Base-by-base conservation (phyloP, 176 grass and related monocot species). In the Zizania latifolia region DNA sequence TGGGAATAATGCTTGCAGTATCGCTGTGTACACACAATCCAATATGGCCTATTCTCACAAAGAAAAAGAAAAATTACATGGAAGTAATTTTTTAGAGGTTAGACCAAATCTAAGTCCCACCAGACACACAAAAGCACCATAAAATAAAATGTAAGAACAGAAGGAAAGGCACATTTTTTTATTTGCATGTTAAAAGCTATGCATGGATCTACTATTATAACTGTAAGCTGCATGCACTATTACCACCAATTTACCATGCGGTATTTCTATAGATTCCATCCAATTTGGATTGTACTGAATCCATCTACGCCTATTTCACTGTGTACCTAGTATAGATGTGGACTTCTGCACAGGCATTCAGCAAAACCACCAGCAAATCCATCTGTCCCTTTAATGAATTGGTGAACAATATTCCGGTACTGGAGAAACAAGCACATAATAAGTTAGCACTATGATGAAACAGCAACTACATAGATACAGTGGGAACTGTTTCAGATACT, bases 311-410 rank as follows among this genome's bases (percentile, higher is more conserved):
- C 54, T 63, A 58, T 15, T 36, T 10, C 45, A 54, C 69, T 70
- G 74, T 57, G 74, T 84, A 98, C 95, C 88, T 98, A 86, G 75
- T 98, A 98, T 54, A 98, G 77, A 40, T 94, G 87, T 74, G 95
- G 91, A 79, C 95, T 98, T 80, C 95, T 89, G 34, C 95, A 98
- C 63, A 98, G 75, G 51, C 95, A 98, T 69, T 98, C 85, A 1
- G 91, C 95, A 84, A 98, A 94, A 82, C 81, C 89, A 87, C 91
- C 91, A 87, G 95, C 60, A 92, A 92, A 94, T 55, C 95, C 91
- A 79, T 98, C 83, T 8, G 95, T 98, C 30, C 95, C 95, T 88
- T 98, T 98, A 63, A 98, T 94, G 57, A 98, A 98, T 60, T 98
- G 95, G 41, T 91, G 88, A 50, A 94, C 91, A 55, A 74, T 86